Conservation (phyloP, 306 rosid genomes). For the Lathyrus oleraceus region DNA sequence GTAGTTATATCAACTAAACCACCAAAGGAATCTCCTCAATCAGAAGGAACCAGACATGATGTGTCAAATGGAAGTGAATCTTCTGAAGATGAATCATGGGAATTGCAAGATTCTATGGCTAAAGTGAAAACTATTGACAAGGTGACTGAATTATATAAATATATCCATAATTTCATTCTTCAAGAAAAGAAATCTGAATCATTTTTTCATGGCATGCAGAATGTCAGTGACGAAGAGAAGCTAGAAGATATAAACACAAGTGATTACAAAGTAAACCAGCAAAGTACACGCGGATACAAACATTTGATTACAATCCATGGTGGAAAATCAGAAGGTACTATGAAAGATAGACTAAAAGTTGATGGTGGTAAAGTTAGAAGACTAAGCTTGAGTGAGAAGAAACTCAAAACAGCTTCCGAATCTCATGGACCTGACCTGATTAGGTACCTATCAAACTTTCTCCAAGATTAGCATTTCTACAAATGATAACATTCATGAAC, state of each 20-base stretch:
- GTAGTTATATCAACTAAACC: slow-evolving; percentile 84
- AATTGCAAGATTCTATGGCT: slow-evolving; percentile 33
- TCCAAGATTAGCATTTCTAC: slow-evolving; percentile 1
- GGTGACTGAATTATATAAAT: slow-evolving; percentile 41
- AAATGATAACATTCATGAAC: background rate
- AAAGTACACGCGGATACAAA: slow-evolving; percentile 51
- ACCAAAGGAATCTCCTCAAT: slow-evolving; percentile 59
- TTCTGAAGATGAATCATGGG: slow-evolving; percentile 54
- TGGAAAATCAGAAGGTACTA: slow-evolving; percentile 69
- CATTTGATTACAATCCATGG: slow-evolving; percentile 75
- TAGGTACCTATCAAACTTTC: slow-evolving; percentile 49
- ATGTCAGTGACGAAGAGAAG: slow-evolving; percentile 54
- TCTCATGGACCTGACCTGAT: slow-evolving; percentile 66
- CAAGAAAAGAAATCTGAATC: slow-evolving; percentile 5
- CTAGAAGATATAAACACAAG: slow-evolving; percentile 36
- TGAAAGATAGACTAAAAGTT: slow-evolving; percentile 55
- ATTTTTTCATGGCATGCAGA: slow-evolving; percentile 38
- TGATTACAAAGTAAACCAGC: slow-evolving; percentile 44
- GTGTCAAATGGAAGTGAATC: slow-evolving; percentile 49
- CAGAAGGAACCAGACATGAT: slow-evolving; percentile 23
- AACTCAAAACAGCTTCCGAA: slow-evolving; percentile 63
- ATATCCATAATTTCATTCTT: slow-evolving; percentile 7
- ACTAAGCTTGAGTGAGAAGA: slow-evolving; percentile 78
- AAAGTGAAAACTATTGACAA: slow-evolving; percentile 38
- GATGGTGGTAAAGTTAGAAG: slow-evolving; percentile 59